These are phyloP conservation scores for Saxispiralis lemnorum DNA, from an alignment of 495 filamentous ascomycete species.

Conservation along the genomic window DNA sequence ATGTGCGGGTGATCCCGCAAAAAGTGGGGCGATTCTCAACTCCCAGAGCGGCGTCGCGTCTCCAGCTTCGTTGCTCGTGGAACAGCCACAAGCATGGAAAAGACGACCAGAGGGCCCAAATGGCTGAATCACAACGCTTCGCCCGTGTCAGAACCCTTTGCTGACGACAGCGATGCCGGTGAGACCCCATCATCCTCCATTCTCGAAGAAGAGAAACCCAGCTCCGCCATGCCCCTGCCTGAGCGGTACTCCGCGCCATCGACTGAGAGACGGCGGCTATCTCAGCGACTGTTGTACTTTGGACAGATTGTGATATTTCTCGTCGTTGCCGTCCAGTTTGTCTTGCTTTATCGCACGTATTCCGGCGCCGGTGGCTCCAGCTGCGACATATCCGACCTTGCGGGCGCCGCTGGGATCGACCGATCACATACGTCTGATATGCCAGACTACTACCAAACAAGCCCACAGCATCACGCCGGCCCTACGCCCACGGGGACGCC, in stretches of 20 bases:
- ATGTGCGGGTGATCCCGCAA: too few species aligned
- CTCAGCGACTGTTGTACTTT: not conserved
- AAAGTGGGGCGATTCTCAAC: too few species aligned
- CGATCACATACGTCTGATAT: not conserved
- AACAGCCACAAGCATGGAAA: too few species aligned
- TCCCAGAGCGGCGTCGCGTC: too few species aligned
- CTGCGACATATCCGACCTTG: slow-evolving; percentile 1
- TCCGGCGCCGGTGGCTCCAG: slow-evolving; percentile 1
- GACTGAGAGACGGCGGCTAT: not conserved
- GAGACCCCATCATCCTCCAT: not conserved
- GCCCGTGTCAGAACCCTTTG: too few species aligned
- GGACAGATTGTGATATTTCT: slow-evolving; percentile 7
- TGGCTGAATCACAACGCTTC: too few species aligned
- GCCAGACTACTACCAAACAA: slow-evolving; percentile 37
- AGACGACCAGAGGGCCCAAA: too few species aligned
- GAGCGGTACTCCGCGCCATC: not conserved
- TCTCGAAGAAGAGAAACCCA: not conserved
- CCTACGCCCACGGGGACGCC: slow-evolving; percentile 39
- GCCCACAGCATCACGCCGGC: slow-evolving; percentile 26
- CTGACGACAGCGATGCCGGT: too few species aligned
- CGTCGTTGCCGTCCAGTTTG: slow-evolving; percentile 8
- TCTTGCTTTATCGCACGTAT: slow-evolving; percentile 10
- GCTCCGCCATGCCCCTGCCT: not conserved
- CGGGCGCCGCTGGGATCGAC: not conserved
- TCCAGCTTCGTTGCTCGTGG: too few species aligned